Conservation (phyloP, 495 filamentous ascomycete species). For the Glonium stellatum region DNA sequence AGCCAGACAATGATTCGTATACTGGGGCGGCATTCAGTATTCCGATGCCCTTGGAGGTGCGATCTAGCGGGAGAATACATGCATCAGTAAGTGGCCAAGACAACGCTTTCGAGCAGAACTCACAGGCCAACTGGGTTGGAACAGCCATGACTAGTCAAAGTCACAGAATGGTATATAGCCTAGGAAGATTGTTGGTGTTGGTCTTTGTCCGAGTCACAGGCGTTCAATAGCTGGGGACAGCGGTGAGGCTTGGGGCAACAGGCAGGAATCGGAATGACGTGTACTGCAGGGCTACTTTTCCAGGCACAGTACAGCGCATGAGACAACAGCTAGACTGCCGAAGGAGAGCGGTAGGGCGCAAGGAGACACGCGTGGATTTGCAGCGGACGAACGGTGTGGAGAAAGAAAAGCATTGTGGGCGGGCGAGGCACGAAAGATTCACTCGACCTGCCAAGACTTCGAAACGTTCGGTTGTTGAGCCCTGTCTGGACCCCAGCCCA, state of each 20-base stretch:
- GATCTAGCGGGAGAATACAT: slow-evolving; percentile 45
- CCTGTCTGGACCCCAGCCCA: background rate
- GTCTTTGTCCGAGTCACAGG: background rate
- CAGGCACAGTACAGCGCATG: slow-evolving; percentile 5
- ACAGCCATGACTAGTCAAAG: slow-evolving; percentile 84
- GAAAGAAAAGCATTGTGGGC: background rate
- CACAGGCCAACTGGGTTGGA: slow-evolving; percentile 85
- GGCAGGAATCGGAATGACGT: slow-evolving; percentile 4
- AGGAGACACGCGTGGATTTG: slow-evolving; percentile 6
- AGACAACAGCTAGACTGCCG: background rate
- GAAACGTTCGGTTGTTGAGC: background rate
- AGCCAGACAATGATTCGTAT: slow-evolving; percentile 79
- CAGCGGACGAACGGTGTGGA: background rate
- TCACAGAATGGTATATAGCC: slow-evolving; percentile 44
- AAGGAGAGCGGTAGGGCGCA: background rate
- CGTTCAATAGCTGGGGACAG: background rate
- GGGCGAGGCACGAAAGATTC: background rate
- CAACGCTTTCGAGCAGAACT: background rate
- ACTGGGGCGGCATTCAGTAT: slow-evolving; percentile 83
- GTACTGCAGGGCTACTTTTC: background rate
- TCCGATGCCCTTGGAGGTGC: slow-evolving; percentile 92
- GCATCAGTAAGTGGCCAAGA: slow-evolving; percentile 1
- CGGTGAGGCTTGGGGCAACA: background rate
- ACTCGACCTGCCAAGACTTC: slow-evolving; percentile 1
- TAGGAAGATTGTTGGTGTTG: background rate